These are phyloP conservation scores for Carex kokanica DNA, from an alignment of 176 grass and related monocot species.

Conservation along the genomic window DNA sequence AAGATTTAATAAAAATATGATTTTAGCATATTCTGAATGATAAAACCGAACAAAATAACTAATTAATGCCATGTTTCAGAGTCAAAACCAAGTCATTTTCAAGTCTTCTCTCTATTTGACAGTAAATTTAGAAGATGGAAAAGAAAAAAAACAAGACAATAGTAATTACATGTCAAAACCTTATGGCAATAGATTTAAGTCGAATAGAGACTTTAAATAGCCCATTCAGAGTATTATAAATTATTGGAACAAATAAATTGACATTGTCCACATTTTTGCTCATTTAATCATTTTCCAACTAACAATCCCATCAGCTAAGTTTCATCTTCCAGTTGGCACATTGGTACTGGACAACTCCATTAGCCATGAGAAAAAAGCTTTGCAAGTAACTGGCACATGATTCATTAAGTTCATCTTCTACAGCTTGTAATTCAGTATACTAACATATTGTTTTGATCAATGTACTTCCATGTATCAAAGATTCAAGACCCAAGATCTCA, in stretches of 20 bases:
- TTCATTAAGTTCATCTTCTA: slow-evolving; percentile 67
- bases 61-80: not conserved
- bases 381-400: slow-evolving; percentile 54
- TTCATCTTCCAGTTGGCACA: not conserved
- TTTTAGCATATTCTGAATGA: not conserved
- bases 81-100: not conserved
- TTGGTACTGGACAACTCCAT: slow-evolving; percentile 56
- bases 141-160: not conserved
- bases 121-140: not conserved
- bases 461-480: not conserved
- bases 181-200: not conserved
- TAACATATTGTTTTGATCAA: not conserved
- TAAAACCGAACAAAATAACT: not conserved
- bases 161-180: not conserved
- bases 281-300: not conserved
- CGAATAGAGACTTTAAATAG: not conserved
- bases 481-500: not conserved
- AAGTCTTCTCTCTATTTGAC: not conserved
- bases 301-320: not conserved
- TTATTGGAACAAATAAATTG: not conserved
- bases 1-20: not conserved
- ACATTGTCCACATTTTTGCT: not conserved
- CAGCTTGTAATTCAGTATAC: slow-evolving; percentile 33
- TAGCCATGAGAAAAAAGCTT: slow-evolving; percentile 55
- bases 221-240: not conserved